Evolutionary conservation across 306 rosid genomes (phyloP).

Genomic region (Spatholobus suberectus): DNA sequence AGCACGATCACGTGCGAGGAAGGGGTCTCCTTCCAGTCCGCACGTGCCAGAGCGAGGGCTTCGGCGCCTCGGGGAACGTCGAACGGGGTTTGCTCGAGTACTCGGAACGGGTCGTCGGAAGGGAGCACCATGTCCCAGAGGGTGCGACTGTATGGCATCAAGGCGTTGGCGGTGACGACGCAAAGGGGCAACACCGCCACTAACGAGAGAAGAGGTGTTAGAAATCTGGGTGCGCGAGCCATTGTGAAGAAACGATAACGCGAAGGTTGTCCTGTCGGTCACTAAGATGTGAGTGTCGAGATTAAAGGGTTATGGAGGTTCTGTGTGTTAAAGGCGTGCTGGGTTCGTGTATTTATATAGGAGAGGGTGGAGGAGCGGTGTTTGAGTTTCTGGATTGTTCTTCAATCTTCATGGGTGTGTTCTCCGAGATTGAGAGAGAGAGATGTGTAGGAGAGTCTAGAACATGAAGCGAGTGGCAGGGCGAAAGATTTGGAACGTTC

Average conservation of each 20-base stretch:
- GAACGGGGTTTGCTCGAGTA: constrained; percentile 51
- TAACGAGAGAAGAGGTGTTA: not conserved
- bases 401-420: too few species aligned
- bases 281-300: too few species aligned
- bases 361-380: not conserved
- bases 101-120: constrained; percentile 53
- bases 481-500: not conserved
- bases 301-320: too few species aligned
- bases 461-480: not conserved
- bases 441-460: not conserved
- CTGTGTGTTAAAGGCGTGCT: too few species aligned
- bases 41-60: constrained; percentile 48
- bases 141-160: constrained; percentile 45
- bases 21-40: constrained; percentile 57
- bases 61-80: constrained; percentile 36
- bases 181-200: not conserved
- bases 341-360: not conserved
- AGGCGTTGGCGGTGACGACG: constrained; percentile 8
- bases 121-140: constrained; percentile 51
- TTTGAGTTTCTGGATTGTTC: not conserved
- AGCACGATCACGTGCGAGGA: constrained; percentile 40
- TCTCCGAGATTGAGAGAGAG: not conserved
- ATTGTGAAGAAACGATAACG: not conserved
- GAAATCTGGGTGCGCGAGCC: not conserved
- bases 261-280: too few species aligned